phyloP scores from a whole-genome alignment of 345 rosid species.

The Eucalyptus decipiens region DNA sequence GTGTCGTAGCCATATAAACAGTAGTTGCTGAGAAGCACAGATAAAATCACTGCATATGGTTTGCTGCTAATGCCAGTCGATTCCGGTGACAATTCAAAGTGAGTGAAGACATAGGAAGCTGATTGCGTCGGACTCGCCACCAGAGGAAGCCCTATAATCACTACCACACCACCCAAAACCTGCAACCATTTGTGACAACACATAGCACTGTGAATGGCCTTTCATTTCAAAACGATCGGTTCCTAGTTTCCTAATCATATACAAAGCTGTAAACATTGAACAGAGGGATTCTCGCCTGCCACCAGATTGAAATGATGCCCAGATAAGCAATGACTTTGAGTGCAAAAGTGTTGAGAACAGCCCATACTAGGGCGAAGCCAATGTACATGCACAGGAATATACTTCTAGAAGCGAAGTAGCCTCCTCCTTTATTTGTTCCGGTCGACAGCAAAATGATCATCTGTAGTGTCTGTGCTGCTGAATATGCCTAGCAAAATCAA shows the following conservation, averaged over 20 bases:
- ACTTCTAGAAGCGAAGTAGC: background rate
- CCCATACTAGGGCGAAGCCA: background rate
- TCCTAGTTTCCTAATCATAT: background rate
- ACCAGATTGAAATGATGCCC: conserved; percentile 1
- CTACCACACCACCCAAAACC: background rate
- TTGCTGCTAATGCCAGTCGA: background rate
- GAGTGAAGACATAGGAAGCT: conserved; percentile 1
- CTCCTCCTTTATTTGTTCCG: background rate
- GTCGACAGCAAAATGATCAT: conserved; percentile 1
- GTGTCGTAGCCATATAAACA: conserved; percentile 6
- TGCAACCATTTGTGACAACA: background rate
- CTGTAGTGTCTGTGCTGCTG: conserved; percentile 4
- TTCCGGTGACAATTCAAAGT: background rate
- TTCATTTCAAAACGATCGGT: background rate
- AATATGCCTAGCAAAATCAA: background rate
- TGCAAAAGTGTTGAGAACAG: conserved; percentile 3
- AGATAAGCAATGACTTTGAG: background rate
- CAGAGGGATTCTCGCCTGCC: background rate
- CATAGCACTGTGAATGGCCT: background rate
- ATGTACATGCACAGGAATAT: background rate
- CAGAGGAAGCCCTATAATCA: background rate
- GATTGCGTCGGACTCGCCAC: background rate
- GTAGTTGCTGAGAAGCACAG: conserved; percentile 1
- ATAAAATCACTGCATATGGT: conserved; percentile 1
- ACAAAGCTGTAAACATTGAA: background rate